Evolutionary conservation across 2,329 filamentous ascomycete genomes (phyloP), one percentile per base, ranked within the genome.

Genomic region (Lecanoromycetidae sp.): DNA sequence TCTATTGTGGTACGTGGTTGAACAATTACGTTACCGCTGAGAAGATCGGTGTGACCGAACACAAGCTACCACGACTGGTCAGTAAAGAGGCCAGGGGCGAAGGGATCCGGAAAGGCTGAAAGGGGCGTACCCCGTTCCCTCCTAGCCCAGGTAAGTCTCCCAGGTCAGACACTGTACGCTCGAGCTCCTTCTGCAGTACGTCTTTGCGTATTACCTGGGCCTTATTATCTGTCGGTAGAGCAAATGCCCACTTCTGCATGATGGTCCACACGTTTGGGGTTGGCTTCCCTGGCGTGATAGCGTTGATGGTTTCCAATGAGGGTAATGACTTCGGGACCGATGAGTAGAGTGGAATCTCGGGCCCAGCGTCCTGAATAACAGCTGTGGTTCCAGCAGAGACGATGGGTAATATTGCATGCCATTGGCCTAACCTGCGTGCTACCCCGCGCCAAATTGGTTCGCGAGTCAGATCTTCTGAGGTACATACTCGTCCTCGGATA

Each of bases 11-110:
- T 46, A 51, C 44, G 63, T 17, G 78, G 81, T 48, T 86, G 73
- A 54, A 95, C 78, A 59, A 98, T 96, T 55, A 98, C 85, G 62
- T 98, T 98, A 56, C 88, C 91, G 63, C 84, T 87, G n/a, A 98
- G 72, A 20, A 98, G 76, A 65, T 98, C 91, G 71, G 88, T 94
- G 66, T 96, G 90, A 53, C 85, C 84, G 69, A 96, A 95, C 39
- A 96, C 80, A 56, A 94, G 80, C 76, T 88, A 64, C 80, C 76
- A 87, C 63, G 34, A 47, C 30, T 41, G 45, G 19, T 57, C 53
- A 58, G 52, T 50, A n/a, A 32, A 26, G 12, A 26, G 22, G 33
- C 4, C 15, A 20, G 32, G 34, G 43, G 17, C 12, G 23, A 26
- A n/a, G n/a, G n/a, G n/a, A n/a, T n/a, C n/a, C n/a, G n/a, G n/a